Percentiles rank a stretch among this genome's conserved stretches.
phyloP scores from a whole-genome alignment of 73 alveolate species.

The Tetrahymena borealis region DNA sequence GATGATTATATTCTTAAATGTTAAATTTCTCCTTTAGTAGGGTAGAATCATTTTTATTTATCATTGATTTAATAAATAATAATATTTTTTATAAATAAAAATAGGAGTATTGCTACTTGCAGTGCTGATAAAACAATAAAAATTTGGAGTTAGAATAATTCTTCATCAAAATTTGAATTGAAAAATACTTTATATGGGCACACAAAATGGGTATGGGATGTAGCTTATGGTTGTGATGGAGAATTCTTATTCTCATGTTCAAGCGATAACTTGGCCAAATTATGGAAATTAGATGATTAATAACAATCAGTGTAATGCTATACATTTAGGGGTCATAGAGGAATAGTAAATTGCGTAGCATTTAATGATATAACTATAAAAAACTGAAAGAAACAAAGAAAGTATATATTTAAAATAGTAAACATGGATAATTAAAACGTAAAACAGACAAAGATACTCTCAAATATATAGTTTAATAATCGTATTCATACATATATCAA shows the following conservation, averaged over 20 bases:
- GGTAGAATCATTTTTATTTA: not conserved
- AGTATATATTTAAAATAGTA: too few relatives aligned
- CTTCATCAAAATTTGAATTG: not conserved
- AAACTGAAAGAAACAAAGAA: too few relatives aligned
- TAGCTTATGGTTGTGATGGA: constrained; percentile 33
- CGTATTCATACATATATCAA: too few relatives aligned
- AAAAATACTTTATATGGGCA: constrained; percentile 4
- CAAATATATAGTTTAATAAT: too few relatives aligned
- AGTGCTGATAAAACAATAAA: constrained; percentile 28
- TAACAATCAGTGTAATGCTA: not conserved
- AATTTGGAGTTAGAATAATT: constrained; percentile 9
- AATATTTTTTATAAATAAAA: not conserved
- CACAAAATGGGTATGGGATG: constrained; percentile 35
- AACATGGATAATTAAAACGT: too few relatives aligned
- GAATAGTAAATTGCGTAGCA: constrained; percentile 12
- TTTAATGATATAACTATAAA: constrained; percentile 25
- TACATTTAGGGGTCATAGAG: constrained; percentile 15
- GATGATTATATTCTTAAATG: constrained; percentile 27
- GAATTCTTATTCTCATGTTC: constrained; percentile 14
- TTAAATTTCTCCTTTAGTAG: constrained; percentile 12
- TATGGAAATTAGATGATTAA: constrained; percentile 15
- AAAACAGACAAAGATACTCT: too few relatives aligned
- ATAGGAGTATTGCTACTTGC: constrained; percentile 16
- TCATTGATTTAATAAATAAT: not conserved
- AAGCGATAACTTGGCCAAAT: constrained; percentile 16